A percentile compares a stretch with the other conserved stretches of the same genome.
These are phyloP conservation scores for Fomitopsis pulvina DNA, from an alignment of 768 basidiomycete genomes.

Conservation along the genomic window DNA sequence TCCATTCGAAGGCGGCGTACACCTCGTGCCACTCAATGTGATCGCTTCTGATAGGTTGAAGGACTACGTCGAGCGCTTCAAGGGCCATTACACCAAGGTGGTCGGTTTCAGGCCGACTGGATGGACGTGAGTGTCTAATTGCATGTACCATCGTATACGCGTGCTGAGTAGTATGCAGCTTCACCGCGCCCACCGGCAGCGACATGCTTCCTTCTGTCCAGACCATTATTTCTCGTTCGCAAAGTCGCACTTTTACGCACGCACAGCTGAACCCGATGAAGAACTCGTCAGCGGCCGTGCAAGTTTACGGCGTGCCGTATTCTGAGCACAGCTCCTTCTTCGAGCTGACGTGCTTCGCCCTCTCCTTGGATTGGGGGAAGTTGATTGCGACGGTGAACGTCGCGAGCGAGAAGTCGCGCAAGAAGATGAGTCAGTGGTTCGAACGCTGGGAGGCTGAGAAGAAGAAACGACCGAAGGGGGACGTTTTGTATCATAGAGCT, in stretches of 20 bases:
- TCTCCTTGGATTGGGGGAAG: conserved; percentile 76
- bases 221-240: conserved; percentile 60
- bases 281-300: conserved; percentile 62
- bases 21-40: conserved; percentile 73
- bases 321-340: conserved; percentile 97
- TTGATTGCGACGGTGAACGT: conserved; percentile 98
- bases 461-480: conserved; percentile 41
- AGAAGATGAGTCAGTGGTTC: conserved; percentile 88
- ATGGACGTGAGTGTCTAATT: conserved; percentile 70
- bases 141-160: neutral
- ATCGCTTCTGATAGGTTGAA: conserved; percentile 75
- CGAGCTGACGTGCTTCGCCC: conserved; percentile 91
- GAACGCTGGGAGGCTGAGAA: conserved; percentile 84
- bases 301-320: conserved; percentile 83
- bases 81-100: conserved; percentile 60
- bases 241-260: conserved; percentile 62
- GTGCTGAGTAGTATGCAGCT: conserved; percentile 35
- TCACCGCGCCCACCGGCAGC: conserved; percentile 56
- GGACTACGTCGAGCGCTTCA: conserved; percentile 68
- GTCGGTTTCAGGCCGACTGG: conserved; percentile 92
- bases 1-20: conserved; percentile 72
- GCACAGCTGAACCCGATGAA: conserved; percentile 60
- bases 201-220: conserved; percentile 58
- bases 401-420: conserved; percentile 61
- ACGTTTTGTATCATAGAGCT: conserved; percentile 30